Evolutionary conservation across 371 early-diverging fungal species (phyloP), one percentile per base, ranked within the genome.

Genomic region (Syncephalastrum racemosum): DNA sequence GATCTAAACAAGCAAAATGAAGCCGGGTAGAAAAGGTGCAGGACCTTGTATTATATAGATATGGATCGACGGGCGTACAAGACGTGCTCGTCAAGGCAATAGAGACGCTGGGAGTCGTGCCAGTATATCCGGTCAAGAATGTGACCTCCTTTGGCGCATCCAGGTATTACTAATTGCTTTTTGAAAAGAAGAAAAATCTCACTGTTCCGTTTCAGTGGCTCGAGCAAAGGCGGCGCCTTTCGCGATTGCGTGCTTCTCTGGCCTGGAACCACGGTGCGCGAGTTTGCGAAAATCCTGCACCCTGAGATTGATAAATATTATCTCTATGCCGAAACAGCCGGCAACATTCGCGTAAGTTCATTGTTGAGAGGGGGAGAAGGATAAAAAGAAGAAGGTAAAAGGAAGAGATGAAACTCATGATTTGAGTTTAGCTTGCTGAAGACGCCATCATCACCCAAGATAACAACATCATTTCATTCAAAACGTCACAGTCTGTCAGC

Each of bases 41-140:
- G 60, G 92, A 91, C 54, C 64, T 91, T 43, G 92, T 91, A 1
- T 58, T 91, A 53, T 91, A 88, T 62, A 80, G 92, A 7, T 91
- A 89, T 67, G 89, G 89, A 13, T 82, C 82, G 4, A 91, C 92
- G 4, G 92, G 92, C 14, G 86, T 89, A 3, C 84, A 82, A 54
- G 85, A 88, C 6, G 81, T 83, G 0, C 56, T 91, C 25, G 65
- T 72, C 23, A 71, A 77, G 23, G 88, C 85, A 0, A 81, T 91
- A 0, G 81, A 85, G 41, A 64, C 75, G 8, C 63, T 88, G 14
- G 83, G 86, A 0, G 71, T 90, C 15, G 67, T 91, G 12, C 88
- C 92, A 0, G 86, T 83, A 10, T 91, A 73, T 68, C 90, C 90
- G 1, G 92, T 91, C 27, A 85, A 84, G 70, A 89, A 81, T 58